Conservation (phyloP, 1,139 yeast genomes). For the Wickerhamomyces sp. region DNA sequence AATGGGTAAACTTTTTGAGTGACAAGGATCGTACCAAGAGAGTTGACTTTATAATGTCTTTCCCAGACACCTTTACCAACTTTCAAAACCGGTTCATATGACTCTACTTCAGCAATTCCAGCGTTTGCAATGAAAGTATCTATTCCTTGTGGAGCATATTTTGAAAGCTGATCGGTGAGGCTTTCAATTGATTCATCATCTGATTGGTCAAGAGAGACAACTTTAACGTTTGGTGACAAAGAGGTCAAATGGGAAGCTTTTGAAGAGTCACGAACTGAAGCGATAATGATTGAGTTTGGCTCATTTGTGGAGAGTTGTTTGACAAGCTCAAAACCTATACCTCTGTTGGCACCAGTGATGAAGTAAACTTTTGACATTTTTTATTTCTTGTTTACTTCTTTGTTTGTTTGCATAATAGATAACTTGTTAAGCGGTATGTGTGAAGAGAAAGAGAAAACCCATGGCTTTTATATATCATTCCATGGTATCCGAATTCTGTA, state of each 20-base stretch:
- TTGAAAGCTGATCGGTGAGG: conserved; percentile 9
- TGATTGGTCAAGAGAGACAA: conserved; percentile 19
- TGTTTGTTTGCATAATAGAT: too few relatives aligned
- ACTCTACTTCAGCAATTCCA: conserved; percentile 31
- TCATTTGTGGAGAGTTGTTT: conserved; percentile 14
- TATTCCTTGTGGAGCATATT: conserved; percentile 27
- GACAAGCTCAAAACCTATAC: conserved; percentile 28
- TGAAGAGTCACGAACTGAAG: conserved; percentile 18
- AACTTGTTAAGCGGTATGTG: too few relatives aligned
- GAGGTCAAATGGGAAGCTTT: conserved; percentile 9
- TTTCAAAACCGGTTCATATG: conserved; percentile 5
- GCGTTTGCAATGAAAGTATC: conserved; percentile 49
- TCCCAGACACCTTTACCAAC: conserved; percentile 1
- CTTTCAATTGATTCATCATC: conserved; percentile 13
- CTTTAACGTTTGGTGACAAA: conserved; percentile 7
- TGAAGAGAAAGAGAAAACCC: too few relatives aligned
- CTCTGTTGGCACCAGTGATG: conserved; percentile 25
- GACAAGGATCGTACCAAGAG: conserved; percentile 23
- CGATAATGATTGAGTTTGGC: conserved; percentile 23
- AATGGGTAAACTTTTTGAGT: conserved; percentile 20
- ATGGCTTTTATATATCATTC: too few relatives aligned
- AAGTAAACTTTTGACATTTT: conserved; percentile 11
- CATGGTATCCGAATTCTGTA: too few relatives aligned
- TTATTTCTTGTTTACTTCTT: too few relatives aligned
- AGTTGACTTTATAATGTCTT: conserved; percentile 14